Evolutionary conservation across 176 grass and related monocot genomes (phyloP), one percentile per base, ranked within the genome.

Genomic region (Musa acuminata): DNA sequence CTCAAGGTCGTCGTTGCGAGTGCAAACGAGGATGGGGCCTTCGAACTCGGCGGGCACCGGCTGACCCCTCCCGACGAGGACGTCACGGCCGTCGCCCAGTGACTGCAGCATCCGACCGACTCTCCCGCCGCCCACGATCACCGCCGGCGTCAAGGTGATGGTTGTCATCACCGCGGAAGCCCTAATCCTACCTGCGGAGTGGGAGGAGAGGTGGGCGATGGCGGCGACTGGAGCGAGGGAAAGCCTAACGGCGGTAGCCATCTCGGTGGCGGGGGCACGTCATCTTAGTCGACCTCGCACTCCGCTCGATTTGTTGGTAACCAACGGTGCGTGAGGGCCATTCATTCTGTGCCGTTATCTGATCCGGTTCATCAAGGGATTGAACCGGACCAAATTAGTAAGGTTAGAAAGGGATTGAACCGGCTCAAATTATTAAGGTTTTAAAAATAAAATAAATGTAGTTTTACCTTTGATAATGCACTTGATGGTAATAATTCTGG

Each of bases 1-100:
- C 75, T 96, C 93, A 29, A 96, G 83, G 84, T 96, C 93, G 75
- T 96, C 93, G 75, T 96, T 96, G 77, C 93, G 89, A 51, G 93
- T 96, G 82, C 93, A 96, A 16, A 96, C 93, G 0, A 96, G 53
- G 49, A 97, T 83, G 27, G 90, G 90, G 16, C 93, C 87, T 1
- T 85, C 79, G 49, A 83, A 75, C 2, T 80, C 75, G 2, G 70
- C 75, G 25, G 94, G 87, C 10, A 93, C 82, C 87, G 72, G 80
- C 53, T 93, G 82, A 8, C 90, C 85, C 51, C 90, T 80, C 59
- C 94, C 85, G 55, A 97, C 75, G 2, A 93, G 77, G 6, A 93
- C 75, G 74, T 97, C 94, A 0, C 74, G 83, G 10, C 79, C 69
- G 8, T 74, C 71, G 16, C 94, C 94, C 72, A 97, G 78, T 57